Conservation (phyloP, 1,284 basidiomycete genomes). For the Sanghuangporus sanghuang region DNA sequence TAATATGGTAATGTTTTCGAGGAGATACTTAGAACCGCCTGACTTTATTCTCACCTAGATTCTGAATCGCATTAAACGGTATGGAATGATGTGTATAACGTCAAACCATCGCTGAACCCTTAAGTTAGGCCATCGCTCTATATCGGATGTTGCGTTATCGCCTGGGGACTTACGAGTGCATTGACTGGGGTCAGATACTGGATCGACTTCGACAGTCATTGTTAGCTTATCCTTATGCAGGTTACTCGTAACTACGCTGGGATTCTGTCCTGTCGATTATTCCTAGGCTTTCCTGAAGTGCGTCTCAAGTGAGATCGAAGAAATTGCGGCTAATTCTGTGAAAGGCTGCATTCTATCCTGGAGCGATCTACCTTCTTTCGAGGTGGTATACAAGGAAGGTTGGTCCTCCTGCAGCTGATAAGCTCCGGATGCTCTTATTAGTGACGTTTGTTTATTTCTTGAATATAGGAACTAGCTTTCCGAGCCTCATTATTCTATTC, state of each 20-base stretch:
- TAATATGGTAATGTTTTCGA: slow-evolving; percentile 10
- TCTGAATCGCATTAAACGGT: slow-evolving; percentile 49
- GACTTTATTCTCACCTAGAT: slow-evolving; percentile 29
- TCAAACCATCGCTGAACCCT: slow-evolving; percentile 17
- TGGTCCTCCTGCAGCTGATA: not conserved
- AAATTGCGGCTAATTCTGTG: not conserved
- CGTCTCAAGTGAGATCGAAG: not conserved
- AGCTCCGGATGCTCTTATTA: not conserved
- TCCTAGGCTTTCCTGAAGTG: slow-evolving; percentile 24
- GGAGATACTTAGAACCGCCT: slow-evolving; percentile 11
- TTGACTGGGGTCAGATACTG: slow-evolving; percentile 19
- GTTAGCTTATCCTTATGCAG: not conserved
- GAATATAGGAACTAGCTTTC: slow-evolving; percentile 24
- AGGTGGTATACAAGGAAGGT: slow-evolving; percentile 22
- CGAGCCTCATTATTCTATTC: slow-evolving; percentile 36
- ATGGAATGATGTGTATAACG: not conserved
- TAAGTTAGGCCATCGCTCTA: slow-evolving; percentile 21
- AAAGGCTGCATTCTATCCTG: slow-evolving; percentile 20
- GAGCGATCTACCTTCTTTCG: slow-evolving; percentile 20
- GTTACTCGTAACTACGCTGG: slow-evolving; percentile 23
- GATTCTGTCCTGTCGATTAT: slow-evolving; percentile 22
- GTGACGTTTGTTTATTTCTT: not conserved
- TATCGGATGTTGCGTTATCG: slow-evolving; percentile 22
- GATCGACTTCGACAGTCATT: not conserved
- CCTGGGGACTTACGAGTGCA: slow-evolving; percentile 23